Conservation (phyloP, 345 rosid genomes). For the Camelina laxa region DNA sequence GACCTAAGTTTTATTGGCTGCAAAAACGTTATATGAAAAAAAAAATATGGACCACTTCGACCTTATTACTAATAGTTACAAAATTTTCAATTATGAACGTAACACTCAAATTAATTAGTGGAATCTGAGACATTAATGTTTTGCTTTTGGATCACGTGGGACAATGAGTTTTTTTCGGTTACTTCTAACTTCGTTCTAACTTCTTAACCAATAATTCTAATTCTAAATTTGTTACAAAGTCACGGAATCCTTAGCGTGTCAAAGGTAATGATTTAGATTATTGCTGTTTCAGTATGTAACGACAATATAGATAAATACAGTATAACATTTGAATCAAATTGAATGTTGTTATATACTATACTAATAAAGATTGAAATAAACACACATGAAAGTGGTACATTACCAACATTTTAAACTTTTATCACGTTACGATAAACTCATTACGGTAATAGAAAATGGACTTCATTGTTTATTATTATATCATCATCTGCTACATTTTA, state of each 20-base stretch:
- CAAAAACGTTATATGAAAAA: slow-evolving; percentile 14
- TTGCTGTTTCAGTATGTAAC: no score
- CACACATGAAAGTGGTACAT: not conserved
- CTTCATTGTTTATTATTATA: no score
- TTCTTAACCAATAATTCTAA: not conserved
- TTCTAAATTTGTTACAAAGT: not conserved
- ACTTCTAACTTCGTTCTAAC: not conserved
- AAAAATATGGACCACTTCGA: slow-evolving; percentile 26
- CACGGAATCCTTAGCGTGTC: slow-evolving; percentile 8
- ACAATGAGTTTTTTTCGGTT: slow-evolving; percentile 3
- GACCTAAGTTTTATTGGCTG: not conserved
- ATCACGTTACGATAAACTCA: not conserved
- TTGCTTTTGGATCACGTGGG: slow-evolving; percentile 13
- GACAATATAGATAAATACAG: no score
- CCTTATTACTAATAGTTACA: slow-evolving; percentile 16
- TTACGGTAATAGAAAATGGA: not conserved
- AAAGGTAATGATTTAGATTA: no score
- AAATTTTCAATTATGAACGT: not conserved
- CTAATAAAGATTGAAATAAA: not conserved
- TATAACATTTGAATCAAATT: not conserved
- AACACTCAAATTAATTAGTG: not conserved
- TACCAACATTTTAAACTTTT: slow-evolving; percentile 2
- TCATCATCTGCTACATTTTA: not conserved
- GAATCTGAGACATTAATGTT: not conserved
- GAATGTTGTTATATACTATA: not conserved